Base-by-base conservation (phyloP, 2,329 filamentous ascomycete genomes). In the Atkinsonella hypoxylon region DNA sequence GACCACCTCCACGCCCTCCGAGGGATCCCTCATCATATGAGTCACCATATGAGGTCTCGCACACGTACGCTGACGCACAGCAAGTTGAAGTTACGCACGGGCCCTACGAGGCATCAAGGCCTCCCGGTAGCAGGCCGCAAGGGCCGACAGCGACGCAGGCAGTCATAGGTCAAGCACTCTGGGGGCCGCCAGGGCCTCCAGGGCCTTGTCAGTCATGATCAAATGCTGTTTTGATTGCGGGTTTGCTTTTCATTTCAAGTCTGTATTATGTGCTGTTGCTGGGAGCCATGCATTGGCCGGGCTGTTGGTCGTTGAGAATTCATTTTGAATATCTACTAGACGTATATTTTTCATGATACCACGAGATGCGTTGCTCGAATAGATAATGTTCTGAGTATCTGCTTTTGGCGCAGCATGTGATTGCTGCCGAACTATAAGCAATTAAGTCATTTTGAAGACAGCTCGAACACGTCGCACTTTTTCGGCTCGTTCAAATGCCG, bases 101-200 rank as follows among this genome's bases (percentile, higher is more conserved):
- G 47, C 41, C 46, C 44, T 34, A 53, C 31, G 48, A 49, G 34
- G 36, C 45, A 6, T 42, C 46, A 17, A 34, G 22, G 3, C n/a
- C 31, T 22, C 32, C 36, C 8, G 34, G 18, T 2, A n/a, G 41
- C 17, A 36, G 45, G 38, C 45, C 34, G 11, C 42, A 36, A 18
- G 47, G 38, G 22, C 39, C 30, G 31, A 49, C 47, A 10, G 31
- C 51, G 6, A 39, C 55, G 17, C 55, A 54, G 47, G 52, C 39
- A 12, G 10, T 15, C 2, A 39, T 58, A 12, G 53, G 51, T 12
- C 50, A 55, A 42, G 53, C 51, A 11, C 43, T 57, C 18, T 58
- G 55, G 56, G 49, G 50, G n/a, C 47, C 31, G 18, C n/a, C n/a
- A n/a, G n/a, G n/a, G n/a, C n/a, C n/a, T n/a, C n/a, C n/a, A n/a